phyloP scores from a whole-genome alignment of 805 yeast species.

The Jamesozyma spencerorum region DNA sequence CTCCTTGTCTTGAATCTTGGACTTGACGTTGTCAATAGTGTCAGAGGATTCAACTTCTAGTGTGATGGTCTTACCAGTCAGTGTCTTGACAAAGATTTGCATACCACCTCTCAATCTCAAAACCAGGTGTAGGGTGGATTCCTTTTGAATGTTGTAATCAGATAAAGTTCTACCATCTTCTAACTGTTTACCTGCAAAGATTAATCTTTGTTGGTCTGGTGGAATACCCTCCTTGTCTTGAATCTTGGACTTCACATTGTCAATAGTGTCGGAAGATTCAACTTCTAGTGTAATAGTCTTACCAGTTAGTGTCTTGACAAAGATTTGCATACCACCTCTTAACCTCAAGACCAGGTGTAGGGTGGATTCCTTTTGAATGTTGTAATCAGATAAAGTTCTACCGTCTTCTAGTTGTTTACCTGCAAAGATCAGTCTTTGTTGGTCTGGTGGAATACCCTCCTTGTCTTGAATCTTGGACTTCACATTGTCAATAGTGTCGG shows the following conservation, averaged over 20 bases:
- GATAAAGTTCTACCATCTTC: constrained; percentile 94
- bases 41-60: constrained; percentile 91
- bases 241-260: constrained; percentile 89
- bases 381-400: constrained; percentile 87
- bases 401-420: constrained; percentile 97
- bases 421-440: constrained; percentile 89
- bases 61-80: constrained; percentile 96
- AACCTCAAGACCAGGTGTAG: constrained; percentile 76
- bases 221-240: constrained; percentile 97
- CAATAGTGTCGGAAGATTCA: constrained; percentile 91
- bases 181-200: constrained; percentile 92
- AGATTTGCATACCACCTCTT: constrained; percentile 87
- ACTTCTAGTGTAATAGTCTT: constrained; percentile 80
- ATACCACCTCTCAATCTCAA: constrained; percentile 80
- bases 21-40: constrained; percentile 87
- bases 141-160: constrained; percentile 93
- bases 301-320: constrained; percentile 84
- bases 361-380: constrained; percentile 91
- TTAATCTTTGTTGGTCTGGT: constrained; percentile 92
- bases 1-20: constrained; percentile 64
- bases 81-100: constrained; percentile 95
- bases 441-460: constrained; percentile 96
- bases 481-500: constrained; percentile 92
- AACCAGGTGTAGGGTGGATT: constrained; percentile 77
- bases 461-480: constrained; percentile 92